phyloP scores from a whole-genome alignment of 2,329 filamentous ascomycete species.

The Arthrobotrys sinensis region DNA sequence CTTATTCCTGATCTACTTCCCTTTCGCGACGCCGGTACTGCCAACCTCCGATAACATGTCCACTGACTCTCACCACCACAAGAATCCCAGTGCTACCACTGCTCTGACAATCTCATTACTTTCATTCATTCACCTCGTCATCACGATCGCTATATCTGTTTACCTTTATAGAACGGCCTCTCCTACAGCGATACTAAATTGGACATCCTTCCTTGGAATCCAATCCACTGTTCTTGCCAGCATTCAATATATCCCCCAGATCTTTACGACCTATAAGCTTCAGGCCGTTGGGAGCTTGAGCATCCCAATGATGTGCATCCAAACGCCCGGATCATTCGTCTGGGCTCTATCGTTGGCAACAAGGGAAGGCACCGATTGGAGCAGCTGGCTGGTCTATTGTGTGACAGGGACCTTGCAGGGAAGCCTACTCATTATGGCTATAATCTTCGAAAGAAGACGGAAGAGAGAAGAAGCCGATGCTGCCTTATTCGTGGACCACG shows the following conservation, averaged over 20 bases:
- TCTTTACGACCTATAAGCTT: constrained; percentile 88
- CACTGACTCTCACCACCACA: constrained; percentile 66
- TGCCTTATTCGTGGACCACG: constrained; percentile 42
- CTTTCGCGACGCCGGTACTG: constrained; percentile 73
- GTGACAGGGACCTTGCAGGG: constrained; percentile 90
- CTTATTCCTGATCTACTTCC: constrained; percentile 96
- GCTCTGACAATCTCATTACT: constrained; percentile 81
- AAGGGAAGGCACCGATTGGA: constrained; percentile 87
- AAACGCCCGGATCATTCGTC: constrained; percentile 91
- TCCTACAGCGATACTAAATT: constrained; percentile 78
- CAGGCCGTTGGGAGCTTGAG: constrained; percentile 91
- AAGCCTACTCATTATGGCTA: constrained; percentile 81
- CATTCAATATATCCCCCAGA: constrained; percentile 95
- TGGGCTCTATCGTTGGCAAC: constrained; percentile 88
- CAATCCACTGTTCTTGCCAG: constrained; percentile 83
- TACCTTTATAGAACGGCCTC: constrained; percentile 64
- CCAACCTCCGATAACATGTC: constrained; percentile 65
- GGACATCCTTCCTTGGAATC: constrained; percentile 89
- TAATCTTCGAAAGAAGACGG: constrained; percentile 77
- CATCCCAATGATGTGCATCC: constrained; percentile 98
- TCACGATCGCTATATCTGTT: constrained; percentile 78
- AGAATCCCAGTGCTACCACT: constrained; percentile 79
- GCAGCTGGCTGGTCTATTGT: constrained; percentile 92
- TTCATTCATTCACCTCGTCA: constrained; percentile 81
- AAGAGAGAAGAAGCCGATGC: constrained; percentile 62